A percentile compares a stretch with the other conserved stretches of the same genome.
Conservation (phyloP, 768 basidiomycete species). For the Kwoniella shandongensis region DNA sequence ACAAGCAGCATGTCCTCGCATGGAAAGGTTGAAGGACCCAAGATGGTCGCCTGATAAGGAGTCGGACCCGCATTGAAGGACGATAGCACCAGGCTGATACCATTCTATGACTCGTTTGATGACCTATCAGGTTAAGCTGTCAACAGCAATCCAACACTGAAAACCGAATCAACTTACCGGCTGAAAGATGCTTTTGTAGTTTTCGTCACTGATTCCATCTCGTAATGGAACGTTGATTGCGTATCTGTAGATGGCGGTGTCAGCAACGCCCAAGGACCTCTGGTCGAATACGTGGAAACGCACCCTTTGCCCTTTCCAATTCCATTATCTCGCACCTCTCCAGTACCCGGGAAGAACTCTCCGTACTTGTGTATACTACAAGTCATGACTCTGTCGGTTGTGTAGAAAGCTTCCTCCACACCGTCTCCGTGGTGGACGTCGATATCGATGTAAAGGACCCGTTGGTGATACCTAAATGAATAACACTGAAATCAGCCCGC, state of each 20-base stretch:
- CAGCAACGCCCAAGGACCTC: too few relatives aligned
- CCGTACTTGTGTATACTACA: conserved; percentile 98
- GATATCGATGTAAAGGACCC: conserved; percentile 97
- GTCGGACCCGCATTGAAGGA: conserved; percentile 96
- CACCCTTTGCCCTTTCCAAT: conserved; percentile 82
- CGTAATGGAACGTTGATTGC: conserved; percentile 91
- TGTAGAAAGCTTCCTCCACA: conserved; percentile 98
- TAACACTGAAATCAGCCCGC: background rate
- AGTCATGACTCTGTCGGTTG: conserved; percentile 98
- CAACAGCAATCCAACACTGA: background rate
- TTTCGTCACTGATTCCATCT: conserved; percentile 92
- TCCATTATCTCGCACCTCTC: conserved; percentile 90
- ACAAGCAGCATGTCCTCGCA: conserved; percentile 96
- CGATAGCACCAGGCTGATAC: conserved; percentile 91
- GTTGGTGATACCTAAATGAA: conserved; percentile 73
- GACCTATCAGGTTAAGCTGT: conserved; percentile 61
- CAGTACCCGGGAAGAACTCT: conserved; percentile 98
- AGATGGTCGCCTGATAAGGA: conserved; percentile 94
- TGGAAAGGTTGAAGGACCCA: conserved; percentile 92
- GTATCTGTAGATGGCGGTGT: conserved; percentile 62
- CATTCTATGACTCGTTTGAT: conserved; percentile 91
- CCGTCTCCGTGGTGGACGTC: conserved; percentile 99
- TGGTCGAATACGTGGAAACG: conserved; percentile 5
- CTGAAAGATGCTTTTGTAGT: conserved; percentile 91
- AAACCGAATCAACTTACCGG: conserved; percentile 62